Base-by-base conservation (phyloP, 2,329 filamentous ascomycete species). In the Corniculantispora saksenae region DNA sequence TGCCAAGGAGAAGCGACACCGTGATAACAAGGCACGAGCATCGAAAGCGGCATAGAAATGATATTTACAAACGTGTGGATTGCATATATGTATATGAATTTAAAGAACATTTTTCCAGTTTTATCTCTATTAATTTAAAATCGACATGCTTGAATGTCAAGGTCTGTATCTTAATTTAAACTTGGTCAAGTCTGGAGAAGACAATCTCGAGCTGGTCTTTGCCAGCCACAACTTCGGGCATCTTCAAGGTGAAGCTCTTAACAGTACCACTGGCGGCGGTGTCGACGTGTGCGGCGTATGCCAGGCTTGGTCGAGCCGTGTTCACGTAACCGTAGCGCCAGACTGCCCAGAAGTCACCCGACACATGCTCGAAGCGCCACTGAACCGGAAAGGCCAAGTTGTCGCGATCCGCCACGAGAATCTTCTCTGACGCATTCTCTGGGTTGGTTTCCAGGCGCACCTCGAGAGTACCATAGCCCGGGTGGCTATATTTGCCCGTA, bases 1-100 rank as follows among this genome's bases (percentile, higher is more conserved):
- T 4, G 81, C 83, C 38, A 91, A 91, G 81, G 86, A 89, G 75
- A 89, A 87, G 79, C 81, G 88, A 56, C 88, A 90, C 71, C 80
- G 84, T 64, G 88, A 90, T 67, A 90, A 90, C 72, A 85, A 83
- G 71, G 82, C 85, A 40, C 79, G 85, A 63, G 82, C 83, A 19
- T 78, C 75, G 3, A 79, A 74, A 66, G 75, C 76, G 5, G 71
- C 76, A 51, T 80, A 72, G 68, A 70, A 67, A 72, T 50, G 13
- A 19, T 38, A 7, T 25, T 35, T 21, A 35, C 23, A 19, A 47
- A 40, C 35, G 27, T 50, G 58, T 51, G 51, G 51, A 10, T 40
- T 51, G 45, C 47, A 61, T 51, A 53, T 23, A 21, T 61, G 47
- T 53, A 61, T 19, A 53, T 61, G 48, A 53, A 53, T 61, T 17